Conservation (phyloP, 495 filamentous ascomycete genomes). For the Podospora appendiculata region DNA sequence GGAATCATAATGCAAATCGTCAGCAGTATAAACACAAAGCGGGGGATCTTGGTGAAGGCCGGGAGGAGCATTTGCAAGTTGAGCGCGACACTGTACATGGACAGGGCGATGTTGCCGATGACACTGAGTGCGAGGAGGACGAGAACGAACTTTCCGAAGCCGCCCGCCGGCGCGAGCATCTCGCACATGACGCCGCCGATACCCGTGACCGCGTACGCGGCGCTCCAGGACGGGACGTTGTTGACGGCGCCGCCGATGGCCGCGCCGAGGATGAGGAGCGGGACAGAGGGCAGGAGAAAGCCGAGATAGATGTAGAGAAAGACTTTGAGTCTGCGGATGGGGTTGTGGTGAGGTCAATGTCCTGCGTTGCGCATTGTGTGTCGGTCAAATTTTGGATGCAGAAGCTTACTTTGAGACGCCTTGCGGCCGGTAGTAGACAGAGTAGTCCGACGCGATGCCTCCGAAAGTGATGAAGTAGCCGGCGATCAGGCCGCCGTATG, state of each 20-base stretch:
- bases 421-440: conserved; percentile 33
- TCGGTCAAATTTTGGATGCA: neutral
- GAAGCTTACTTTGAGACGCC: conserved; percentile 24
- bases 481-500: conserved; percentile 29
- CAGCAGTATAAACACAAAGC: conserved; percentile 37
- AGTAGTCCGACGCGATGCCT: conserved; percentile 33
- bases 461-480: conserved; percentile 37
- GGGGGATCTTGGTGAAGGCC: conserved; percentile 32
- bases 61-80: conserved; percentile 46
- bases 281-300: conserved; percentile 37
- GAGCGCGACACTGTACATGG: conserved; percentile 39
- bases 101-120: conserved; percentile 40
- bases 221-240: conserved; percentile 27
- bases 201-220: conserved; percentile 33
- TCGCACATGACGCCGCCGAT: conserved; percentile 42
- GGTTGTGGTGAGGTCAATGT: neutral
- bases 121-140: conserved; percentile 43
- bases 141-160: conserved; percentile 45
- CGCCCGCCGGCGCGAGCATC: conserved; percentile 40
- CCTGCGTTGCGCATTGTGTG: neutral
- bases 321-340: conserved; percentile 19
- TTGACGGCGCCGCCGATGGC: conserved; percentile 40
- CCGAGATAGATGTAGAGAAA: conserved; percentile 35
- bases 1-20: conserved; percentile 41
- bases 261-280: conserved; percentile 44